A percentile compares a stretch with the other conserved stretches of the same genome.
Evolutionary conservation across 345 rosid species (phyloP).

Genomic region (Firmiana major): DNA sequence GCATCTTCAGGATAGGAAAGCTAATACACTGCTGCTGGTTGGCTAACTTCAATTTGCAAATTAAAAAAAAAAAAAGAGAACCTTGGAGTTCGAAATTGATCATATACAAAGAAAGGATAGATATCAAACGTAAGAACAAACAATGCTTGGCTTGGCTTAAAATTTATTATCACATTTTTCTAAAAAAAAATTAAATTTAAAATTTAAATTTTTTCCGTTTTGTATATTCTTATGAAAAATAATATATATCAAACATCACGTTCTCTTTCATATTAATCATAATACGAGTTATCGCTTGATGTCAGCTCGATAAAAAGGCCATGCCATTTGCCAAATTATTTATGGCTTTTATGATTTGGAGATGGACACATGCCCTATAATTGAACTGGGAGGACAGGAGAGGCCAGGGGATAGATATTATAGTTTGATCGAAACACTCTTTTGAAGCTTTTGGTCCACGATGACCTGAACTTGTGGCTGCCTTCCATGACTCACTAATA

Average conservation of each 20-base stretch:
- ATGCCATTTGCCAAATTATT: neutral
- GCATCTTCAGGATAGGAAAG: neutral
- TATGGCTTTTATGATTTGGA: neutral
- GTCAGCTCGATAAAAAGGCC: too few relatives aligned
- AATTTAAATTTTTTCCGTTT: too few relatives aligned
- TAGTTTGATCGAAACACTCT: neutral
- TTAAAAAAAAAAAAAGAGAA: neutral
- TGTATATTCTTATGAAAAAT: too few relatives aligned
- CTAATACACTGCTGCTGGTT: too few relatives aligned
- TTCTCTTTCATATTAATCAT: neutral
- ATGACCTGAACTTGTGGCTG: neutral
- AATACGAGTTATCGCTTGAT: neutral
- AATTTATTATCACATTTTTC: too few relatives aligned
- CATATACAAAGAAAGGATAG: neutral
- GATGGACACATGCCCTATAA: conserved; percentile 7
- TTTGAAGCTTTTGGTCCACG: neutral
- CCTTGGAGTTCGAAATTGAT: neutral
- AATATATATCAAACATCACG: too few relatives aligned
- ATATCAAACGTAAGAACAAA: neutral
- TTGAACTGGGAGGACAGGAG: conserved; percentile 1
- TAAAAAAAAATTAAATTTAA: too few relatives aligned
- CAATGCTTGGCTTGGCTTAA: too few relatives aligned
- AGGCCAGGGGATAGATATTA: neutral
- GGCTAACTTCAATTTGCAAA: neutral
- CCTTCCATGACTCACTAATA: neutral